phyloP scores from a whole-genome alignment of 2,329 filamentous ascomycete species.

The Clonostachys chloroleuca region DNA sequence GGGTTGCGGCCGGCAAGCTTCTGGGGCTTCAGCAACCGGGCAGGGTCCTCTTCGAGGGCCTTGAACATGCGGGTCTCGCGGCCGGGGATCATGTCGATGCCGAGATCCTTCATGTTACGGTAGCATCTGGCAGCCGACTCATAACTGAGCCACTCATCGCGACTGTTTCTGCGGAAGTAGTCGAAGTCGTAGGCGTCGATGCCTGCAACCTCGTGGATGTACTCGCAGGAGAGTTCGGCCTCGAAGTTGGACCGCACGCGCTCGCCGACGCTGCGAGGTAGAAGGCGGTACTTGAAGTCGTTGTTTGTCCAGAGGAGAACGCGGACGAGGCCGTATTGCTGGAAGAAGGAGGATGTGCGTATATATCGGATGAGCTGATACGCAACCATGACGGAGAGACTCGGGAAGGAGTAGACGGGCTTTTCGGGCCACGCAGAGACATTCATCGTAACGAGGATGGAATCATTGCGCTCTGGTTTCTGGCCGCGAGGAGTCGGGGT shows the following conservation, averaged over 20 bases:
- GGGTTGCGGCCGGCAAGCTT: conserved; percentile 19
- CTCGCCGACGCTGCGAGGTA: conserved; percentile 55
- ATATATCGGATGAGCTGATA: conserved; percentile 59
- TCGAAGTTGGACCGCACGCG: conserved; percentile 56
- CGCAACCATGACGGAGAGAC: conserved; percentile 52
- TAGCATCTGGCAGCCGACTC: conserved; percentile 33
- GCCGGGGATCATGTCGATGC: conserved; percentile 34
- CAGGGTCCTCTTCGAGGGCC: conserved; percentile 11
- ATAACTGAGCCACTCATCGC: conserved; percentile 43
- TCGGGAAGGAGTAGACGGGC: conserved; percentile 45
- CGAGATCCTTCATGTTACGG: conserved; percentile 38
- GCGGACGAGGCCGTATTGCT: conserved; percentile 74
- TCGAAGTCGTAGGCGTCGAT: conserved; percentile 17
- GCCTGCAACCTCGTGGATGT: conserved; percentile 53
- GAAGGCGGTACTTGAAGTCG: conserved; percentile 49
- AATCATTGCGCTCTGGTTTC: conserved; percentile 57
- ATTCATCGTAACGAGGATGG: conserved; percentile 70
- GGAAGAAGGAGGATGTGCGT: conserved; percentile 55
- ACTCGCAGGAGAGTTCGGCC: conserved; percentile 56
- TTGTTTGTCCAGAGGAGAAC: conserved; percentile 71
- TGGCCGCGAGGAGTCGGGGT: conserved; percentile 14
- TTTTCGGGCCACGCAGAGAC: conserved; percentile 50
- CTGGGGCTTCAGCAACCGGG: conserved; percentile 5
- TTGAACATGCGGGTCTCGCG: conserved; percentile 29
- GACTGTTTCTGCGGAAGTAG: conserved; percentile 21